Evolutionary conservation across 164 flowering plant genomes (phyloP), one percentile per base, ranked within the genome.

Genomic region (Akebia trifoliata): DNA sequence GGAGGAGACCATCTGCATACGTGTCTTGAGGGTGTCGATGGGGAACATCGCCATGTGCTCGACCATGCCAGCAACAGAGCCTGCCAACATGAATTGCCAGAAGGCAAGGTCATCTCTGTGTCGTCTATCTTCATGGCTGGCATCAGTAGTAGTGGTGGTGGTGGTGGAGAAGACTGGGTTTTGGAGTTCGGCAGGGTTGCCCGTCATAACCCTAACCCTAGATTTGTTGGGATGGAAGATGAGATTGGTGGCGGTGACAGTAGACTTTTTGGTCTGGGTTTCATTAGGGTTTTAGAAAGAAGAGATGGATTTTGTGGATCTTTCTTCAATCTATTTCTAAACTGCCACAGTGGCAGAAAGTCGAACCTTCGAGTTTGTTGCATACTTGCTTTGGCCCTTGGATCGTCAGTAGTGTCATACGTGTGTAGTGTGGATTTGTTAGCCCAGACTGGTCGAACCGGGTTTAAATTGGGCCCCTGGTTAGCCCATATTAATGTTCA

Each of bases 1-100:
- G 45, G 26, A 67, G 54, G 15, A 43, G 0, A 67, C 55, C 42
- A 70, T 69, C 59, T 77, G 76, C 78, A 74, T 74, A 3, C 63
- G 76, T 34, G 78, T 74, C n/a, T 77, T 74, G 59, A 71, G 63
- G 5, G 78, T 77, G 56, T 74, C 81, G 12, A 74, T 64, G 2
- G 81, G 78, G 59, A 74, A 74, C 81, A 77, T 77, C 2, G 81
- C 74, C 78, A 76, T 73, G 72, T 76, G 81, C 45, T 76, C 81
- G 29, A 69, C 75, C 70, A 63, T 62, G 56, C 82, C 82, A 14
- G 82, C 82, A 43, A 78, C 28, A 11, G 79, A 78, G 36, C 82
- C 82, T 31, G 79, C 79, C 35, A 70, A n/a, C 82, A 78, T 78
- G 68, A 62, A 78, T 54, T 78, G 72, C 75, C 77, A 75, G 67